Evolutionary conservation across 495 filamentous ascomycete genomes (phyloP).

Genomic region (Penicillium simplicissimum): DNA sequence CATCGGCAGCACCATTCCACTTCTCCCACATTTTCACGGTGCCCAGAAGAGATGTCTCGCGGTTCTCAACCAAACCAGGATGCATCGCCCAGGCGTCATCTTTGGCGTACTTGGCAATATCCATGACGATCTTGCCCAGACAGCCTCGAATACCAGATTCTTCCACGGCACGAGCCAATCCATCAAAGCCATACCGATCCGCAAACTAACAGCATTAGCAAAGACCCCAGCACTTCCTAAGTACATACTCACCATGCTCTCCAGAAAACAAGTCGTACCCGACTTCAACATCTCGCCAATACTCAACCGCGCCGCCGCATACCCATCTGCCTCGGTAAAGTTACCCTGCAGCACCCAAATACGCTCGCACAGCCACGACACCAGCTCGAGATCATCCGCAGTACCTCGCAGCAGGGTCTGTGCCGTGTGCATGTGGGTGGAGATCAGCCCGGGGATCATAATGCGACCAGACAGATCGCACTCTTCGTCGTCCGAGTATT

Average conservation of each 20-base stretch:
- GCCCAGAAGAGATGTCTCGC: slow-evolving; percentile 45
- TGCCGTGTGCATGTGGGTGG: slow-evolving; percentile 51
- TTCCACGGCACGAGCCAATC: slow-evolving; percentile 45
- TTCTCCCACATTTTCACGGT: slow-evolving; percentile 48
- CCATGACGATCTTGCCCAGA: slow-evolving; percentile 45
- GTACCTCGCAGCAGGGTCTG: slow-evolving; percentile 51
- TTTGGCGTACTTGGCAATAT: slow-evolving; percentile 42
- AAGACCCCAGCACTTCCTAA: background rate
- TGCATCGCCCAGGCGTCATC: slow-evolving; percentile 53
- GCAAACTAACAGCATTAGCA: slow-evolving; percentile 36
- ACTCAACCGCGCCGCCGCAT: slow-evolving; percentile 46
- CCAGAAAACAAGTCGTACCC: slow-evolving; percentile 54
- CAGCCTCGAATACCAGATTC: slow-evolving; percentile 52
- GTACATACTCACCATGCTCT: slow-evolving; percentile 42
- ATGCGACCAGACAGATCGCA: slow-evolving; percentile 41
- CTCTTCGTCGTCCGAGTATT: slow-evolving; percentile 31
- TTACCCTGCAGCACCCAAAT: slow-evolving; percentile 52
- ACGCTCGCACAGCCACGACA: slow-evolving; percentile 49
- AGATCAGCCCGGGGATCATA: slow-evolving; percentile 50
- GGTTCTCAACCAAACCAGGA: slow-evolving; percentile 47
- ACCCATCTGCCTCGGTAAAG: slow-evolving; percentile 47
- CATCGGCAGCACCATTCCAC: slow-evolving; percentile 48
- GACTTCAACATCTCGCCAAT: slow-evolving; percentile 53
- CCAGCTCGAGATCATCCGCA: slow-evolving; percentile 48
- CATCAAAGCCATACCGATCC: slow-evolving; percentile 48